Evolutionary conservation across 2,329 filamentous ascomycete genomes (phyloP).

Genomic region (Phoma sp.): DNA sequence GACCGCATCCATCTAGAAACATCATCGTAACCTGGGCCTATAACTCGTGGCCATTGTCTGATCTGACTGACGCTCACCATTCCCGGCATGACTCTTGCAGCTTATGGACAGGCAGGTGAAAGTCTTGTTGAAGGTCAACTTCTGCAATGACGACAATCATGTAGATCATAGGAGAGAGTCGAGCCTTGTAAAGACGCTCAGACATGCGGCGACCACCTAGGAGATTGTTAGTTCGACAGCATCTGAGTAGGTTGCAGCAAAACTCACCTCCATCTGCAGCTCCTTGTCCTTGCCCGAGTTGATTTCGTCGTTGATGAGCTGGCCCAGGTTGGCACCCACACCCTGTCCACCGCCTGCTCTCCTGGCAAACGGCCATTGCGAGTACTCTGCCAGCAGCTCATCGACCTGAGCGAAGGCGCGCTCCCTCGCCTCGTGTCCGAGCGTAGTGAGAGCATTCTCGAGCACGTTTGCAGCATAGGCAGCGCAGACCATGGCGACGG

Average conservation of each 20-base stretch:
- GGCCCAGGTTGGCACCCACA: constrained; percentile 89
- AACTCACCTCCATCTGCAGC: constrained; percentile 86
- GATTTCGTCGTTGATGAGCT: constrained; percentile 86
- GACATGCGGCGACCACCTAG: constrained; percentile 85
- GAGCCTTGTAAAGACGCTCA: constrained; percentile 96
- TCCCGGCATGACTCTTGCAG: neutral
- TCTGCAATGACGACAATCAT: constrained; percentile 17
- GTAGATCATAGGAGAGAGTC: constrained; percentile 82
- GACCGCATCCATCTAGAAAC: constrained; percentile 11
- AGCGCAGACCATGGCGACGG: constrained; percentile 94
- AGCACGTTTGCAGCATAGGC: constrained; percentile 98
- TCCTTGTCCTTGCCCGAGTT: constrained; percentile 90
- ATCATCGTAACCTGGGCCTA: constrained; percentile 6
- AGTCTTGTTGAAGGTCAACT: constrained; percentile 7
- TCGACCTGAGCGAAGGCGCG: constrained; percentile 96
- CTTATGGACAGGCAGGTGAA: neutral
- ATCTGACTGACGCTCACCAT: neutral
- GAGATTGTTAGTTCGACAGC: neutral
- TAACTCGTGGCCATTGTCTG: neutral
- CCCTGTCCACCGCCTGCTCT: constrained; percentile 77
- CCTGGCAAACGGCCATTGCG: constrained; percentile 94
- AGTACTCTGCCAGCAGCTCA: constrained; percentile 93
- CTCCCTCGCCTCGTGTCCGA: constrained; percentile 93
- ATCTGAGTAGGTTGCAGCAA: too few species aligned
- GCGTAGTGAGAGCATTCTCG: constrained; percentile 92